Conservation (phyloP, 441 rosid genomes). For the Croton setiger region DNA sequence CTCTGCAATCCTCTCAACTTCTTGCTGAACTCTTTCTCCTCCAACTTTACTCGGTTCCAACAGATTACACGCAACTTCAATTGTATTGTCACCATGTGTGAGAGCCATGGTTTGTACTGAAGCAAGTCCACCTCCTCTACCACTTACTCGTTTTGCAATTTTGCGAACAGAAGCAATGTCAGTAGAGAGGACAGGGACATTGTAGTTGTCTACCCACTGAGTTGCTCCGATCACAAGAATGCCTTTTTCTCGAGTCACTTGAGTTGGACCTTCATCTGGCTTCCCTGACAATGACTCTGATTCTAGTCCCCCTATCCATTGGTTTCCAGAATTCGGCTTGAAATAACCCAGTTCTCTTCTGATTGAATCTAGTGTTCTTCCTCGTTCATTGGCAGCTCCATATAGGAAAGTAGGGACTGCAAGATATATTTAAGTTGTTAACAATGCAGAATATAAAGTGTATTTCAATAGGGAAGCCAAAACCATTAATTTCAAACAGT, state of each 20-base stretch:
- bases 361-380: slow-evolving; percentile 69
- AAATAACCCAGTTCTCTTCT: slow-evolving; percentile 86
- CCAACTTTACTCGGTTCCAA: slow-evolving; percentile 68
- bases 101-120: slow-evolving; percentile 95
- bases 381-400: slow-evolving; percentile 65
- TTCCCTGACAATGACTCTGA: slow-evolving; percentile 40
- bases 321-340: slow-evolving; percentile 64
- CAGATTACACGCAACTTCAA: slow-evolving; percentile 87
- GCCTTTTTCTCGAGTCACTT: slow-evolving; percentile 52
- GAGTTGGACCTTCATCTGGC: slow-evolving; percentile 72
- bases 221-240: slow-evolving; percentile 70
- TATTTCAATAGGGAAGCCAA: not conserved
- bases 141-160: slow-evolving; percentile 60
- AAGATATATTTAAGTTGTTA: slow-evolving; percentile 30
- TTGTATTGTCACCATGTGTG: slow-evolving; percentile 50
- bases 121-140: slow-evolving; percentile 75
- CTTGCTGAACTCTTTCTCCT: slow-evolving; percentile 62
- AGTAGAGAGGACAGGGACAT: slow-evolving; percentile 57
- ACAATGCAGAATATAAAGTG: slow-evolving; percentile 2
- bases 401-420: slow-evolving; percentile 79
- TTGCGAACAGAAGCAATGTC: slow-evolving; percentile 50
- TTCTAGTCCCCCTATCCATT: slow-evolving; percentile 62
- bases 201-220: slow-evolving; percentile 80
- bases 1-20: slow-evolving; percentile 61
- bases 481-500: not conserved